These are phyloP conservation scores for Stramenopiles sp. DNA, from an alignment of 352 stramenopile species.

Conservation along the genomic window DNA sequence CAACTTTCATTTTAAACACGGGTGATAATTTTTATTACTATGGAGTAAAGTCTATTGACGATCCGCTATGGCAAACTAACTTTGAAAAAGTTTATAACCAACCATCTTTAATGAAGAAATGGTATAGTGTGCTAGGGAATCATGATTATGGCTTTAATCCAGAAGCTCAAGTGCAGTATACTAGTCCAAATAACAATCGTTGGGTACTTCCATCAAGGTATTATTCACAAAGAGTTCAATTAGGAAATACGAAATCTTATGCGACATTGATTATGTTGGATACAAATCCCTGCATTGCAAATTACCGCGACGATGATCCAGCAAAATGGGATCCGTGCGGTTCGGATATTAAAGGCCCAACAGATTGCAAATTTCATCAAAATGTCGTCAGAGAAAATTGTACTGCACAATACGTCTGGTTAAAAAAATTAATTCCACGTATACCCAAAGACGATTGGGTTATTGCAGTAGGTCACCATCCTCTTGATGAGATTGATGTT, in stretches of 20 bases:
- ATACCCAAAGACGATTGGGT: conserved; percentile 4
- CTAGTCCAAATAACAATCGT: not conserved
- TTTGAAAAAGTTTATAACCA: not conserved
- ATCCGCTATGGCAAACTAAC: not conserved
- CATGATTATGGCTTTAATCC: not conserved
- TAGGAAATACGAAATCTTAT: not conserved
- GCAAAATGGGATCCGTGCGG: not conserved
- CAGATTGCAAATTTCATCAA: not conserved
- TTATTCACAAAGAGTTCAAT: not conserved
- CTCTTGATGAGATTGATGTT: not conserved
- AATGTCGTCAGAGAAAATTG: not conserved
- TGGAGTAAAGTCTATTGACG: not conserved
- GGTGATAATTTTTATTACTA: not conserved
- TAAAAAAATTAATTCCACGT: not conserved
- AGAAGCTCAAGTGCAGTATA: not conserved
- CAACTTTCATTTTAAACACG: not conserved
- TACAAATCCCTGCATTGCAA: not conserved
- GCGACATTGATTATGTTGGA: not conserved
- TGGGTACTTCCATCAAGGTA: conserved; percentile 3
- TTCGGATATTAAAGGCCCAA: not conserved
- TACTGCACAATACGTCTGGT: not conserved
- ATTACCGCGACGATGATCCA: not conserved
- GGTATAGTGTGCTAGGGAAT: not conserved
- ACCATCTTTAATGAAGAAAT: not conserved
- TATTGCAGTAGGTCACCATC: not conserved